Base-by-base conservation (phyloP, 2,329 filamentous ascomycete genomes). In the Claviceps quebecensis region DNA sequence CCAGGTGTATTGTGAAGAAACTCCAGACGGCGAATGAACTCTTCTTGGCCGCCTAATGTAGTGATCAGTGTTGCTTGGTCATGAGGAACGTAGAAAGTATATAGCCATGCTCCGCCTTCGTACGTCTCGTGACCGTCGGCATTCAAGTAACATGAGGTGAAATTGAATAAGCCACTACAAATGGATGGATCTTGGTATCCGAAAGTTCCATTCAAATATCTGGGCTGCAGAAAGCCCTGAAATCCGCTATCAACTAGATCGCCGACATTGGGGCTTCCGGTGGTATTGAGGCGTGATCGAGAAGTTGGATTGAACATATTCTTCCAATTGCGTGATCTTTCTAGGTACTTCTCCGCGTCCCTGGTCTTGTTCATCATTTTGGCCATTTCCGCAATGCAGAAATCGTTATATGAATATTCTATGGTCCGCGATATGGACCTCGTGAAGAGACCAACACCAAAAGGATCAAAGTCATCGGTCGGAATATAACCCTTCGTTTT, bases 371-470 rank as follows among this genome's bases (percentile, higher is more conserved):
- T 78, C 17, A 87, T 65, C 0, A 67, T 75, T 17, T 72, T 69
- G 5, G 84, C 83, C 49, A 88, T 73, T 36, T 76, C 66, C 1
- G 79, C 76, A 51, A 87, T 82, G 58, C 80, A 82, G 58, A 83
- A 90, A 65, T 90, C 86, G 56, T 90, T 77, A 65, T 90, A 90
- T 0, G 84, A 82, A 61, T 90, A 90, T 62, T 90, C 86, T 4
- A 90, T 77, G 0, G 84, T 88, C 3, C 86, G 75, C 2, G 81
- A 87, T 34, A 91, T 76, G 51, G 77, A 83, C 6, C 86, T 77
- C 0, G 83, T 86, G 57, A 78, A 75, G 0, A 81, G 75, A 0
- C 86, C 86, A 1, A 74, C 72, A 8, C 82, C 82, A 38, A 75
- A 70, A 0, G 72, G 70, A 60, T 88, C 85, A 29, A 73, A 74